Evolutionary conservation across 352 stramenopile genomes (phyloP).

Genomic region (Chloridella minuta): DNA sequence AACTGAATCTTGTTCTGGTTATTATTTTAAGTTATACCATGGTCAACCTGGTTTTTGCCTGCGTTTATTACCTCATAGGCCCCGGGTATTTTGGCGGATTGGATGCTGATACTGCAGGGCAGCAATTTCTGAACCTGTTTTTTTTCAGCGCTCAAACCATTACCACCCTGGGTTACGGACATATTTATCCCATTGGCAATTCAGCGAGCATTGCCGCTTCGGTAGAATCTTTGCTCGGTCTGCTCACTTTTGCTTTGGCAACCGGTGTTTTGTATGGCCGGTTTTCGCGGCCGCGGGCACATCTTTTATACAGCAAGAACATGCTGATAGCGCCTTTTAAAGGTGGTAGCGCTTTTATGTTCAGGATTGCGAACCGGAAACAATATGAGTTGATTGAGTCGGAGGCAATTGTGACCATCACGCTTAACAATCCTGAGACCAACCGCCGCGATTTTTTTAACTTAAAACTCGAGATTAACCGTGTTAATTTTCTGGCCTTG

Average conservation of each 20-base stretch:
- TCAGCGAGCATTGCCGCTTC: not conserved
- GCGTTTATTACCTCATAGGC: not conserved
- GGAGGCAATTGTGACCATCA: not conserved
- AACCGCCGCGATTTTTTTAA: not conserved
- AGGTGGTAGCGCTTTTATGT: not conserved
- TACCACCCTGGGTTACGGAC: not conserved
- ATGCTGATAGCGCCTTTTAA: not conserved
- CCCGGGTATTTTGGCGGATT: not conserved
- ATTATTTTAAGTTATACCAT: not conserved
- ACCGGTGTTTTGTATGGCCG: not conserved
- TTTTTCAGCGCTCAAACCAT: not conserved
- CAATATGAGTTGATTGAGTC: not conserved
- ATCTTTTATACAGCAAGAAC: not conserved
- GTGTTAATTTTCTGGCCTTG: not conserved
- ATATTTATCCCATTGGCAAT: slow-evolving; percentile 1
- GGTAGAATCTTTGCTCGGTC: not conserved
- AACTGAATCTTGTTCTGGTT: not conserved
- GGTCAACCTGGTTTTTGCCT: not conserved
- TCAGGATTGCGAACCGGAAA: not conserved
- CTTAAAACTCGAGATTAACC: not conserved
- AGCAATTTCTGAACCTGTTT: not conserved
- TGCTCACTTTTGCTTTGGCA: not conserved
- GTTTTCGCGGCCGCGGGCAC: not conserved
- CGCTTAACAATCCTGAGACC: not conserved
- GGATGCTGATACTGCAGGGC: not conserved